These are phyloP conservation scores for Globisporangium nagaii DNA, from an alignment of 352 stramenopile species.

Conservation along the genomic window DNA sequence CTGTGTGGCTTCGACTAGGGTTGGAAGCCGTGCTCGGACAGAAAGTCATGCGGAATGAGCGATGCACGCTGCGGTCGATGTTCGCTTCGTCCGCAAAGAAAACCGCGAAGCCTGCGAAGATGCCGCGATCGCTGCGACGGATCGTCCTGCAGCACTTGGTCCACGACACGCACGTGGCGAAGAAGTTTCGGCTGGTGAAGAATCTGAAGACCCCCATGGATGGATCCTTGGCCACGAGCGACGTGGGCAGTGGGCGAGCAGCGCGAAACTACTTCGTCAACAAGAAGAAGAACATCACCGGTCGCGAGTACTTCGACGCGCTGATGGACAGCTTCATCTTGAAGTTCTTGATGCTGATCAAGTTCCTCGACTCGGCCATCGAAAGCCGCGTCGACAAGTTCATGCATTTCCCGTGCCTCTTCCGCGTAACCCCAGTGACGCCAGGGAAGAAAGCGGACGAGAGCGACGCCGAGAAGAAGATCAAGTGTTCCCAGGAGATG, in stretches of 20 bases:
- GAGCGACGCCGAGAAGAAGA: conserved; percentile 17
- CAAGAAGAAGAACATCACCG: conserved; percentile 66
- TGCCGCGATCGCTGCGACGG: conserved; percentile 50
- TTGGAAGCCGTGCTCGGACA: conserved; percentile 84
- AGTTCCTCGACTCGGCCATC: conserved; percentile 91
- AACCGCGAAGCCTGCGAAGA: conserved; percentile 24
- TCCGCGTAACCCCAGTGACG: conserved; percentile 40
- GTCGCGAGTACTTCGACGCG: conserved; percentile 74
- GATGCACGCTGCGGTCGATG: conserved; percentile 47
- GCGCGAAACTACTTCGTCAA: conserved; percentile 27
- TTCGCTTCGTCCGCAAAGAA: conserved; percentile 29
- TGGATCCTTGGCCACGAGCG: conserved; percentile 31
- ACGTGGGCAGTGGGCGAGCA: conserved; percentile 25
- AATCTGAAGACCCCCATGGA: conserved; percentile 67
- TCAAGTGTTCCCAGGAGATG: conserved; percentile 91
- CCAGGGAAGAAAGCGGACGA: conserved; percentile 5
- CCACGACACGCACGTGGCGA: conserved; percentile 52
- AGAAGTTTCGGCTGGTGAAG: conserved; percentile 61
- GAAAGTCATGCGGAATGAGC: conserved; percentile 46
- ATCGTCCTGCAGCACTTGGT: conserved; percentile 64
- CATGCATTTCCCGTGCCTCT: conserved; percentile 85
- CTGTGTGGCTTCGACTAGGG: conserved; percentile 87
- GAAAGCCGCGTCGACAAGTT: conserved; percentile 69
- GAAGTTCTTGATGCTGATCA: conserved; percentile 90
- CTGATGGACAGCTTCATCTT: conserved; percentile 86